These are phyloP conservation scores for Graphiopsis chlorocephala DNA, from an alignment of 2,329 filamentous ascomycete species.

Conservation along the genomic window DNA sequence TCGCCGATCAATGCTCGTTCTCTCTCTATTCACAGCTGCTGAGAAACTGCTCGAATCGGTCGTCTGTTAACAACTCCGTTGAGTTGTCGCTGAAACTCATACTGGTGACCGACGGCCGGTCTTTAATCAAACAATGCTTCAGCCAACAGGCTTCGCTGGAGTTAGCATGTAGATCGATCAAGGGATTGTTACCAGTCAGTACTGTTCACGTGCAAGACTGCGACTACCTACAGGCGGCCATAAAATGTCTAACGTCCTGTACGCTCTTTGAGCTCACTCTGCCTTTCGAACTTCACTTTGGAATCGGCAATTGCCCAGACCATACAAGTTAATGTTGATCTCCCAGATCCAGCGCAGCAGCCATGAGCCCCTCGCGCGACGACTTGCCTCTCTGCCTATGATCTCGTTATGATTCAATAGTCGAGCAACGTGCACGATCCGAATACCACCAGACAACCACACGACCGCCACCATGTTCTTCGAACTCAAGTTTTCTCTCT, in stretches of 20 bases:
- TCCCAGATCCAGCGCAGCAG: background rate
- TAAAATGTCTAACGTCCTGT: background rate
- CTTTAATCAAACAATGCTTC: background rate
- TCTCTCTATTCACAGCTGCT: background rate
- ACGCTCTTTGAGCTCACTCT: no score
- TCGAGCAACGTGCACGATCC: background rate
- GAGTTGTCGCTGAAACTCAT: background rate
- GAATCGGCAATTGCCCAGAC: background rate
- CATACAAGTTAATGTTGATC: background rate
- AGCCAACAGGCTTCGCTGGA: background rate
- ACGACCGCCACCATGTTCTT: background rate
- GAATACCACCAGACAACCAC: background rate
- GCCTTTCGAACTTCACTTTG: background rate
- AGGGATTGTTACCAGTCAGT: background rate
- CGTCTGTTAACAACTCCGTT: background rate
- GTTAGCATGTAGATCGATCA: background rate
- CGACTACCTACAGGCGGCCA: no score
- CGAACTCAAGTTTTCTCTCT: background rate
- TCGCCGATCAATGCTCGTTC: background rate
- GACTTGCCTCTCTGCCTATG: background rate
- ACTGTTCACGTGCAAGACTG: background rate
- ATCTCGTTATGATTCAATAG: background rate
- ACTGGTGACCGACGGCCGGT: no score
- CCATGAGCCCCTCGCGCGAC: background rate
- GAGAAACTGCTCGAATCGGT: background rate